phyloP scores from a whole-genome alignment of 805 yeast species.

The Komagataella ulmi region DNA sequence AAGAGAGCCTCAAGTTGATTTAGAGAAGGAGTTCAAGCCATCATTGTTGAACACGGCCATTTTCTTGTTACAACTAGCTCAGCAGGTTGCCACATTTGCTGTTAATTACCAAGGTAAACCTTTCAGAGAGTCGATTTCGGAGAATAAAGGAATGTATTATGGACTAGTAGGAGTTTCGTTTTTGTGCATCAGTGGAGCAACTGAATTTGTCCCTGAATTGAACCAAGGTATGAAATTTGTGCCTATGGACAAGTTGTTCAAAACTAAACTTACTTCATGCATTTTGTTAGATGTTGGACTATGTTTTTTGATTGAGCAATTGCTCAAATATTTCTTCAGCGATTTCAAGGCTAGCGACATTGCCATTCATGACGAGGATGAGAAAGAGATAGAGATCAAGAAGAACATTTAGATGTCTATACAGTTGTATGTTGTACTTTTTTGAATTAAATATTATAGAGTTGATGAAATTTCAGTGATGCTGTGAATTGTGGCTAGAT shows the following conservation, averaged over 20 bases:
- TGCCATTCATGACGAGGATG: conserved; percentile 31
- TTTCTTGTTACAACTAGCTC: conserved; percentile 86
- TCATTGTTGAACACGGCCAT: conserved; percentile 92
- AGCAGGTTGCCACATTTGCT: conserved; percentile 95
- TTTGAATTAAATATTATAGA: background rate
- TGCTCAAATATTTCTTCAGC: conserved; percentile 77
- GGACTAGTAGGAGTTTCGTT: conserved; percentile 87
- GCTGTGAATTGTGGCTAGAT: background rate
- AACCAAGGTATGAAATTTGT: conserved; percentile 89
- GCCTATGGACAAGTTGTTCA: conserved; percentile 66
- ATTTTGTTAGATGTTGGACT: conserved; percentile 66
- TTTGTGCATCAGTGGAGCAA: conserved; percentile 80
- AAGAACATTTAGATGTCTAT: background rate
- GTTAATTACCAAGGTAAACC: conserved; percentile 97
- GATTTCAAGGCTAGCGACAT: conserved; percentile 89
- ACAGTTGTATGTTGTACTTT: background rate
- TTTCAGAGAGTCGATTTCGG: conserved; percentile 80
- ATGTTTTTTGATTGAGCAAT: conserved; percentile 65
- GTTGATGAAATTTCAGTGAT: background rate
- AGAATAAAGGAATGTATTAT: conserved; percentile 93
- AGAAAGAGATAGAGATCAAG: background rate
- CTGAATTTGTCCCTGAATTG: conserved; percentile 89
- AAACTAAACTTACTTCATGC: conserved; percentile 58
- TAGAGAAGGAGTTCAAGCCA: conserved; percentile 81
- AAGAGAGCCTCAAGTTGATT: conserved; percentile 78